phyloP scores from a whole-genome alignment of 169 alveolate genomes.

The Cystoisospora suis region DNA sequence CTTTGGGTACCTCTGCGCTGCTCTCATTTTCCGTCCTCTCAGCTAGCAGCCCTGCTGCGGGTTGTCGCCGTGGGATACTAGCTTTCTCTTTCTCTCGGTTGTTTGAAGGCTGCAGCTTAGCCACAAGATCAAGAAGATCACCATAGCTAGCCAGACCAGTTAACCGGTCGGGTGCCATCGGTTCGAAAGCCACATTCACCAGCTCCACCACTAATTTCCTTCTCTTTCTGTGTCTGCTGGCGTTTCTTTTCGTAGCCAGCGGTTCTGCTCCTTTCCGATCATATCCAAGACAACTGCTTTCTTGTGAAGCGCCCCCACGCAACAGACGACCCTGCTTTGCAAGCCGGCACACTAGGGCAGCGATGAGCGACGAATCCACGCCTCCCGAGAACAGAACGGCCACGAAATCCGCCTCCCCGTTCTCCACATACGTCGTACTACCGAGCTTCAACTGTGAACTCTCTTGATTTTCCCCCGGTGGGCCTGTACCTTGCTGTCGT shows the following conservation, averaged over 20 bases:
- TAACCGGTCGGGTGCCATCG: slow-evolving; percentile 65
- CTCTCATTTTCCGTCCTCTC: too few relatives aligned
- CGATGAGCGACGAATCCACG: slow-evolving; percentile 62
- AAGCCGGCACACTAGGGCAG: slow-evolving; percentile 54
- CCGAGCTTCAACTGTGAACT: background rate
- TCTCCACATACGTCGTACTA: background rate
- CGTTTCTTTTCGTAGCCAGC: background rate
- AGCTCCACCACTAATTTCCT: slow-evolving; percentile 50
- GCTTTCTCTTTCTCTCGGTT: background rate
- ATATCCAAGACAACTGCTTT: too few relatives aligned
- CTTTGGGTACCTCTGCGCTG: background rate
- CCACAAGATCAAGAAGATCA: slow-evolving; percentile 28
- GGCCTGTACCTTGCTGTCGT: background rate
- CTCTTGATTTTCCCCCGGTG: background rate
- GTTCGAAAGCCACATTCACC: slow-evolving; percentile 44
- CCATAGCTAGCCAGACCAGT: slow-evolving; percentile 62
- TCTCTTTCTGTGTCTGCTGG: background rate
- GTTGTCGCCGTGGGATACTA: background rate
- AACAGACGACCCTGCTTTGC: background rate
- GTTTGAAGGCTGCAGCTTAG: background rate
- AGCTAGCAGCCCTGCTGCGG: background rate
- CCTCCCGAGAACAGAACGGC: slow-evolving; percentile 66
- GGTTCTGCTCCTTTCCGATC: background rate
- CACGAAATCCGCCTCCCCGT: background rate
- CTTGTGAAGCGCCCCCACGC: background rate